Base-by-base conservation (phyloP, 2,329 filamentous ascomycete genomes). In the Ophiobolus disseminans region DNA sequence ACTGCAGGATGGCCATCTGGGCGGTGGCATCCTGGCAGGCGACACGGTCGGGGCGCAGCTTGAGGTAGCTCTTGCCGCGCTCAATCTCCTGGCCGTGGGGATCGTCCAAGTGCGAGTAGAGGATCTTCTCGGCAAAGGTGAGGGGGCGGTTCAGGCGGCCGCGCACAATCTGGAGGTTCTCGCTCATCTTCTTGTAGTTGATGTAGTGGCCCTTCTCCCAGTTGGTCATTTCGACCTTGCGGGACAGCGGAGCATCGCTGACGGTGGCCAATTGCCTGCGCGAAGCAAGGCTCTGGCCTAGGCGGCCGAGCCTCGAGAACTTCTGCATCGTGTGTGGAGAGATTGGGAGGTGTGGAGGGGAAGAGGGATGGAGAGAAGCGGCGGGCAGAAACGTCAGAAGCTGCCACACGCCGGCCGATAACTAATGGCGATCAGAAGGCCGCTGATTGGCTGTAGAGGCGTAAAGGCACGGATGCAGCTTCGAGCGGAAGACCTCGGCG, bases 21-120 rank as follows among this genome's bases (percentile, higher is more conserved):
- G 94, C 94, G 53, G 94, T 97, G 74, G 94, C 94, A 85, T 99
- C 94, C 83, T 99, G 94, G 84, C 94, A 97, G 76, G 94, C 94
- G 70, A 99, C 94, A 77, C 94, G 90, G 75, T 99, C 94, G 49
- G 94, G 94, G 62, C 94, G 90, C 65, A 99, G 87, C 82, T 93
- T 97, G 63, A 99, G 86, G 80, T 99, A 97, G 53, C 92, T 97
- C 68, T 85, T 86, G 72, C 94, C 94, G 75, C 94, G 91, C 86
- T 97, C 86, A 68, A 99, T 96, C 40, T 97, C 93, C 78, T 97
- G 93, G 65, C 86, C 88, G 70, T 97, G 90, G 46, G 94, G 94
- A 76, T 99, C 91, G 79, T 97, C 94, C 75, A 99, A 82, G 79
- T 99, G 94, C 56, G 93, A 97, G 84, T 99, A 99, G 67, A 97